Evolutionary conservation across 2,329 filamentous ascomycete genomes (phyloP).

Genomic region (Ascochyta pisi): DNA sequence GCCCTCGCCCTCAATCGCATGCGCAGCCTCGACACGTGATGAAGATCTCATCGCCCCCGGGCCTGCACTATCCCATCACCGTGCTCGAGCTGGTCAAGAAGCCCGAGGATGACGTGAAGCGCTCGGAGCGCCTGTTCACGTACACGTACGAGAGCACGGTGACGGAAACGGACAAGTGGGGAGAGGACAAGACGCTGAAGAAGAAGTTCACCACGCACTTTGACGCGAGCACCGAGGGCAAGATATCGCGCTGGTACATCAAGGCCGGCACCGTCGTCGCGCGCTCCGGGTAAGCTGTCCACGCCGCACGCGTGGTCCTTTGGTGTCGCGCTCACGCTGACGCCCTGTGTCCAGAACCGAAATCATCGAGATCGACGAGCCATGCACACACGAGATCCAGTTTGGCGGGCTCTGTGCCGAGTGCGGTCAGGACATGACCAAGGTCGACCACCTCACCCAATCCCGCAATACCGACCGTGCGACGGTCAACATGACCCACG

Average conservation of each 20-base stretch:
- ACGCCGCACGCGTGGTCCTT: neutral
- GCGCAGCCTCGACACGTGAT: constrained; percentile 49
- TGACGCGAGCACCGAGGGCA: constrained; percentile 83
- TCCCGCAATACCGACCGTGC: constrained; percentile 81
- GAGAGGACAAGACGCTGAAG: constrained; percentile 73
- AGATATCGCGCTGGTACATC: constrained; percentile 78
- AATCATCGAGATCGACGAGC: constrained; percentile 82
- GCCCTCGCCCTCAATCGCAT: constrained; percentile 31
- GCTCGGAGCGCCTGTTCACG: constrained; percentile 79
- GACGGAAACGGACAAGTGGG: constrained; percentile 72
- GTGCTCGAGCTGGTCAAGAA: constrained; percentile 83
- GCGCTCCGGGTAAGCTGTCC: constrained; percentile 47
- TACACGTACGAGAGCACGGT: constrained; percentile 84
- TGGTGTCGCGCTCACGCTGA: constrained; percentile 11
- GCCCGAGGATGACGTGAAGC: constrained; percentile 75
- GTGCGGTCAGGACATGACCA: constrained; percentile 96
- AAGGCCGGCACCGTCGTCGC: constrained; percentile 67
- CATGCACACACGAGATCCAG: constrained; percentile 89
- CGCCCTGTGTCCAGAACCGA: constrained; percentile 52
- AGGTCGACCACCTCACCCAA: constrained; percentile 82
- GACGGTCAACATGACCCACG: constrained; percentile 93
- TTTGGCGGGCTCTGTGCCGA: constrained; percentile 89
- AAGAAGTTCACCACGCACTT: constrained; percentile 79
- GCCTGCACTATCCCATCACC: constrained; percentile 89
- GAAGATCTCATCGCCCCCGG: constrained; percentile 57